Conservation (phyloP, 2,329 filamentous ascomycete species). For the Tolypocladium cylindrosporum region DNA sequence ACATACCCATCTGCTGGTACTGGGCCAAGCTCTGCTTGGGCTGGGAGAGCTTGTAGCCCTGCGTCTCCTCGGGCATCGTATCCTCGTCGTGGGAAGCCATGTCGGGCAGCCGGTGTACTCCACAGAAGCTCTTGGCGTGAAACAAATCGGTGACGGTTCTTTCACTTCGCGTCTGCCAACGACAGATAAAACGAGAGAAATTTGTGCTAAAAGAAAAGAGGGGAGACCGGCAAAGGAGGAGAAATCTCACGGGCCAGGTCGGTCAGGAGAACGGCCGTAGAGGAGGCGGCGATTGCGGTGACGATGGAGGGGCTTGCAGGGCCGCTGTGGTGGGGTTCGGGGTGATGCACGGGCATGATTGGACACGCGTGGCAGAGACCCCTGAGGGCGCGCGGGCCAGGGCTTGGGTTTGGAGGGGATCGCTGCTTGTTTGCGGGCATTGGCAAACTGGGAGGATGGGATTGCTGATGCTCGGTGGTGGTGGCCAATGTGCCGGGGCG, state of each 20-base stretch:
- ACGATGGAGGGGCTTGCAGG: slow-evolving; percentile 20
- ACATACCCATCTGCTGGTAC: slow-evolving; percentile 84
- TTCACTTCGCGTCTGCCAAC: neutral
- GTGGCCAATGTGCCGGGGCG: neutral
- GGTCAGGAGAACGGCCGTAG: slow-evolving; percentile 2
- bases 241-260: slow-evolving; percentile 2
- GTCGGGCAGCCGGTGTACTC: slow-evolving; percentile 17
- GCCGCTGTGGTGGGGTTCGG: slow-evolving; percentile 2
- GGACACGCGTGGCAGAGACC: neutral
- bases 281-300: slow-evolving; percentile 15
- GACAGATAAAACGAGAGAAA: neutral
- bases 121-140: neutral
- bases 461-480: neutral
- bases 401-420: neutral
- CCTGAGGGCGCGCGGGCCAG: neutral
- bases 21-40: slow-evolving; percentile 92
- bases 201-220: neutral
- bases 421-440: neutral
- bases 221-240: neutral
- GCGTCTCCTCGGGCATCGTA: slow-evolving; percentile 74
- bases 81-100: slow-evolving; percentile 72
- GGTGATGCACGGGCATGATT: neutral
- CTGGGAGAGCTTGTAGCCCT: slow-evolving; percentile 96
- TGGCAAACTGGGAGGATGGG: neutral
- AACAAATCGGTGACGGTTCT: neutral